phyloP scores from a whole-genome alignment of 2,329 filamentous ascomycete genomes.

The Ilyonectria sp. region DNA sequence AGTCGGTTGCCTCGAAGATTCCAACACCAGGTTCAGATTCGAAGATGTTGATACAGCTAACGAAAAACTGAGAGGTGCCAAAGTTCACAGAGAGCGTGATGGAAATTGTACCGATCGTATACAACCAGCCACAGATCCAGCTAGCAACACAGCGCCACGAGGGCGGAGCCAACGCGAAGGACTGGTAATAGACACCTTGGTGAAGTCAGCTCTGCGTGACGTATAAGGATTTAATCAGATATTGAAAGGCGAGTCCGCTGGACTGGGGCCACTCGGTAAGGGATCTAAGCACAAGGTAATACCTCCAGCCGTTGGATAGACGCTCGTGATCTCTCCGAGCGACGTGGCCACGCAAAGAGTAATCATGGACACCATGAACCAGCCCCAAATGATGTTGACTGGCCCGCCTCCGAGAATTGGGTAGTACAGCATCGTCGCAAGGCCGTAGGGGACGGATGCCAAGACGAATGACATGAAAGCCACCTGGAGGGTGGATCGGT shows the following conservation, averaged over 20 bases:
- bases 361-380: slow-evolving; percentile 77
- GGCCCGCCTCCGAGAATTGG: slow-evolving; percentile 77
- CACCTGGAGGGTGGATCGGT: slow-evolving; percentile 77
- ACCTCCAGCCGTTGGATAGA: slow-evolving; percentile 82
- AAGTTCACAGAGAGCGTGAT: slow-evolving; percentile 88
- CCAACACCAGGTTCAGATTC: slow-evolving; percentile 59
- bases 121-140: slow-evolving; percentile 83
- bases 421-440: slow-evolving; percentile 79
- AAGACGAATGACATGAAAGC: slow-evolving; percentile 85
- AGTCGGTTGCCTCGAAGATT: slow-evolving; percentile 65
- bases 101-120: slow-evolving; percentile 85
- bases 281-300: slow-evolving; percentile 29
- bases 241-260: slow-evolving; percentile 6
- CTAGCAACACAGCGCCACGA: slow-evolving; percentile 74
- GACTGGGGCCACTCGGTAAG: too few species aligned
- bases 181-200: slow-evolving; percentile 79
- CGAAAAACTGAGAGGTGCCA: slow-evolving; percentile 77
- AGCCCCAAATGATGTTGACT: slow-evolving; percentile 81
- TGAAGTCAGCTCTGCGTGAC: not conserved
- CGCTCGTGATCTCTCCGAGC: slow-evolving; percentile 81
- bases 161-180: slow-evolving; percentile 80
- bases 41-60: slow-evolving; percentile 71
- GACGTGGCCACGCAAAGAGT: slow-evolving; percentile 80
- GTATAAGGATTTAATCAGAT: slow-evolving; percentile 36
- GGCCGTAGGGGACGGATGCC: slow-evolving; percentile 81